Evolutionary conservation across 2,329 filamentous ascomycete genomes (phyloP), one percentile per base, ranked within the genome.

Genomic region (Colletotrichum liriopes): DNA sequence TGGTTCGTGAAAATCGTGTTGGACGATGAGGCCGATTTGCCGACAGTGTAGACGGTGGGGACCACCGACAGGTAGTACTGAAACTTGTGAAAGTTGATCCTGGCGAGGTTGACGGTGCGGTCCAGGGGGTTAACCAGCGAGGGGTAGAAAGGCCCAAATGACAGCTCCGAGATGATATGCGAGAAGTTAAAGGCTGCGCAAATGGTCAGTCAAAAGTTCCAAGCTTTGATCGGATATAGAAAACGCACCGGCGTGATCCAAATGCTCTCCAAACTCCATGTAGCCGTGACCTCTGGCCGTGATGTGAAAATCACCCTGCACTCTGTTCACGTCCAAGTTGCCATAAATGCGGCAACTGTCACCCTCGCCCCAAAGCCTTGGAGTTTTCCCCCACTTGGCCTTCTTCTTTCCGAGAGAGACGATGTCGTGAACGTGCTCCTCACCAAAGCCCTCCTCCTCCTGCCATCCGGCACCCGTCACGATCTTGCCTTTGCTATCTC

Each of bases 21-120:
- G 41, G 83, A 81, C 26, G 74, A 62, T 12, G 78, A 75, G 64
- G 77, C 77, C 59, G 83, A 80, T 47, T 81, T 80, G 58, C 87
- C 87, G 72, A 93, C 88, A 81, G 91, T 95, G 87, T 98, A 99
- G 78, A 97, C 90, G 6, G 96, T 99, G 2, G 96, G 96, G 2
- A 99, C 96, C 47, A 99, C 89, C 49, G 94, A 97, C 79, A 98
- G 88, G 86, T 96, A 98, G 89, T 99, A 99, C 84, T 99, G 96
- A 86, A 95, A 98, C 84, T 96, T 97, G 89, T 96, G 93, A 86
- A 98, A 98, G 86, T 97, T 89, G 73, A 83, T 81, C 20, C 87
- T 80, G n/a, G 93, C 96, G 4, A 87, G 84, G 78, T 95, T 93
- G 82, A 95, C 90, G 55, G 96, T 98, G 76, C 93, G 92, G 85